Base-by-base conservation (phyloP, 768 basidiomycete genomes). In the Suillus subluteus region DNA sequence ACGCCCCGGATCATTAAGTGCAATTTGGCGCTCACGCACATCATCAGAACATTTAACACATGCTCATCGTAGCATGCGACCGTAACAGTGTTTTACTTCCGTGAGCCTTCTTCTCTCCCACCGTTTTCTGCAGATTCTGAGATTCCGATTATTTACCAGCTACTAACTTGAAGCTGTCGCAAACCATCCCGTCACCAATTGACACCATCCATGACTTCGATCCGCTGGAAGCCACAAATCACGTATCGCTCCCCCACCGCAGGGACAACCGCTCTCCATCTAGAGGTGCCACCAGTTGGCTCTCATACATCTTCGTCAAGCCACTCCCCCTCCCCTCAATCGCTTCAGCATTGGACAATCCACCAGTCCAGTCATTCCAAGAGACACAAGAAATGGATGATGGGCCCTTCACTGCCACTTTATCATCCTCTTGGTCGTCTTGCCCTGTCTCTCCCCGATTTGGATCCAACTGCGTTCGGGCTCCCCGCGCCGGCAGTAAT, bases 391-490 rank as follows among this genome's bases (percentile, higher is more conserved):
- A 69, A 63, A 37, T 68, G 72, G 23, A 71, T 75, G 63, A 76
- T 79, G 69, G 72, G 69, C 9, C 79, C 83, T 6, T 79, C 83
- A 35, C 80, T 91, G 46, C 88, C 90, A 26, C 76, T 91, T 55
- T 91, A 91, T 72, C 90, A 91, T 72, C 90, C 90, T 35, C 78
- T 87, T 40, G 89, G 89, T 3, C 74, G 76, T 12, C 80, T 91
- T 46, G 89, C 90, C 46, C 81, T 86, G 72, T 90, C 90, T 8
- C 82, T 90, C 64, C 89, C 89, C 4, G 85, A 85, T 64, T 82
- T 91, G 58, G 86, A 89, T 73, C 85, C 89, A 9, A 76, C 80
- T 21, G 72, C 76, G 40, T 84, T 88, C 72, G 89, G 89, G 63
- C 80, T 89, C 62, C 85, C 86, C 55, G 77, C 81, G 62, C 82